Conservation (phyloP, 2,329 filamentous ascomycete species). For the Xylariaceae sp. region DNA sequence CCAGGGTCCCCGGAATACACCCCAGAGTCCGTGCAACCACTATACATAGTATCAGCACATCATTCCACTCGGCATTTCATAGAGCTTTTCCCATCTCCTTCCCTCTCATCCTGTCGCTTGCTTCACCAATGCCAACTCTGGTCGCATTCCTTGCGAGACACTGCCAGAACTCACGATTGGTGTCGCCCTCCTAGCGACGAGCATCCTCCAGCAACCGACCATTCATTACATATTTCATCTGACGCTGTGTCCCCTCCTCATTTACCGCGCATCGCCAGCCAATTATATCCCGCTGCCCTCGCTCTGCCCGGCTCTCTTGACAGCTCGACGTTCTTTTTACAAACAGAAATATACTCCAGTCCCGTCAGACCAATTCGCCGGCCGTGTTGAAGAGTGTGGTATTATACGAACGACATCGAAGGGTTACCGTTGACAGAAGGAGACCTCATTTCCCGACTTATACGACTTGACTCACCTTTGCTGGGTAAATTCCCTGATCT, state of each 20-base stretch:
- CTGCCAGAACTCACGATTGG: neutral
- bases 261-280: conserved; percentile 1
- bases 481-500: conserved; percentile 24
- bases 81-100: conserved; percentile 5
- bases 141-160: conserved; percentile 5
- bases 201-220: neutral
- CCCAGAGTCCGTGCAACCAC: conserved; percentile 13
- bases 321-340: conserved; percentile 1
- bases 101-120: conserved; percentile 10
- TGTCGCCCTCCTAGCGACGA: neutral
- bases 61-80: conserved; percentile 14
- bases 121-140: conserved; percentile 3
- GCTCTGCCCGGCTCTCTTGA: neutral
- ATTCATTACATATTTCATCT: conserved; percentile 1
- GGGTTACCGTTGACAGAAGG: neutral
- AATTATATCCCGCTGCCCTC: conserved; percentile 6
- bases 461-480: too few species aligned
- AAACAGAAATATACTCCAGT: neutral
- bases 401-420: neutral
- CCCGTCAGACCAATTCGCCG: neutral
- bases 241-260: conserved; percentile 1
- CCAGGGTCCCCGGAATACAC: conserved; percentile 1
- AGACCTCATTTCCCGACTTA: neutral
- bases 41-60: conserved; percentile 4
- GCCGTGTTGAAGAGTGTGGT: neutral